These are phyloP conservation scores for Pseudocercospora macadamiae DNA, from an alignment of 2,329 filamentous ascomycete species.

Conservation along the genomic window DNA sequence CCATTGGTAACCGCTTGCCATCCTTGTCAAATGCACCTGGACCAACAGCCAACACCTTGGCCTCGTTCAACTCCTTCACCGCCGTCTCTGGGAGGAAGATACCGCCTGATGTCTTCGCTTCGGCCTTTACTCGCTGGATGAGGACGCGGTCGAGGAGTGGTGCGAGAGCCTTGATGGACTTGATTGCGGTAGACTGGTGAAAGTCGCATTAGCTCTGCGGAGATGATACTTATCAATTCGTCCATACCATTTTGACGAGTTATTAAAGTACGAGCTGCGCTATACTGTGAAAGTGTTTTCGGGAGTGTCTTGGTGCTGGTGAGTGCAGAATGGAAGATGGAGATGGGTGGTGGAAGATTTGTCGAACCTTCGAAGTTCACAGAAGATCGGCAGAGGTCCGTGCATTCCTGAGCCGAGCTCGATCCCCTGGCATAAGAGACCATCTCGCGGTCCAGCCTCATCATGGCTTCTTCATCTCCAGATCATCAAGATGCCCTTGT, in stretches of 20 bases:
- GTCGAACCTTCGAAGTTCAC: conserved; percentile 13
- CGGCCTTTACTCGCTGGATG: conserved; percentile 96
- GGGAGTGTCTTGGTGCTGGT: conserved; percentile 20
- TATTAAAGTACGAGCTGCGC: conserved; percentile 1
- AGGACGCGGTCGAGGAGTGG: conserved; percentile 98
- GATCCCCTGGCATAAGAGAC: no score
- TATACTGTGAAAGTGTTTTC: conserved; percentile 20
- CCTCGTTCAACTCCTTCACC: conserved; percentile 98
- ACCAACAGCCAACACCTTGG: conserved; percentile 91
- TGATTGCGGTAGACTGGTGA: conserved; percentile 63
- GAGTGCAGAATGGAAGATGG: conserved; percentile 5
- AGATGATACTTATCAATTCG: background rate
- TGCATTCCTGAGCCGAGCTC: no score
- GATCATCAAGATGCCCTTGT: background rate
- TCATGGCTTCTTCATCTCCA: conserved; percentile 11
- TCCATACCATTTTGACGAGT: conserved; percentile 33
- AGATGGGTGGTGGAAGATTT: conserved; percentile 6
- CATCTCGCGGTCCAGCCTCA: background rate
- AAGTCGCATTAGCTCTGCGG: conserved; percentile 26
- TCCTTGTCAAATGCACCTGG: conserved; percentile 86
- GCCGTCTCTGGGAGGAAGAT: conserved; percentile 97
- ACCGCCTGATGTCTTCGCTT: conserved; percentile 92
- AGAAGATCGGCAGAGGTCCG: conserved; percentile 13
- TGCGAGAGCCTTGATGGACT: conserved; percentile 91
- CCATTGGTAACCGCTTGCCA: conserved; percentile 83